Evolutionary conservation across 208 protist species (phyloP).

Genomic region (Wallacemonas sp.): DNA sequence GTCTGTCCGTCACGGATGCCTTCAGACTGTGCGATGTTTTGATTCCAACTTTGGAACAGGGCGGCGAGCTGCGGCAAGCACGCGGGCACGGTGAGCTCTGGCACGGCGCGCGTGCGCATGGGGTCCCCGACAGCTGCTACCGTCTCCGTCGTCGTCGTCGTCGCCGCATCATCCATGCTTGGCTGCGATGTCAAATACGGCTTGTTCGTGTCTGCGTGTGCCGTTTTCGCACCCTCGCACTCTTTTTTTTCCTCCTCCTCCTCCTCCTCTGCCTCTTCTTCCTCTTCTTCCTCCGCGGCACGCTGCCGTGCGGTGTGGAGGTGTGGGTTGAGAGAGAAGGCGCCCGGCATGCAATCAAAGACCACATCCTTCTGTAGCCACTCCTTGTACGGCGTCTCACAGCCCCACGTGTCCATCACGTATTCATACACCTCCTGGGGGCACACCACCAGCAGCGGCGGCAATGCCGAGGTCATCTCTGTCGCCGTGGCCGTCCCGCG

Average conservation of each 20-base stretch:
- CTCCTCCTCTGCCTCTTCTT: too few relatives aligned
- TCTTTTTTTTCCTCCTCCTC: too few relatives aligned
- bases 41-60: constrained; percentile 25
- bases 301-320: too few relatives aligned
- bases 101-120: too few relatives aligned
- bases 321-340: not conserved
- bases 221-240: too few relatives aligned
- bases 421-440: constrained; percentile 75
- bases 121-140: not conserved
- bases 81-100: not conserved
- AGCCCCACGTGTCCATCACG: constrained; percentile 53
- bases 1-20: not conserved
- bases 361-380: constrained; percentile 58
- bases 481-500: too few relatives aligned
- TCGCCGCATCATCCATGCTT: not conserved
- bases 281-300: too few relatives aligned
- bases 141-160: too few relatives aligned
- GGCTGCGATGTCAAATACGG: too few relatives aligned
- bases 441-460: constrained; percentile 61
- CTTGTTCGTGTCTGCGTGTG: too few relatives aligned
- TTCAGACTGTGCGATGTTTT: not conserved
- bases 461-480: not conserved
- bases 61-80: constrained; percentile 25
- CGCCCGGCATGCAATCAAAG: constrained; percentile 63
- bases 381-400: constrained; percentile 27